Percentiles rank a stretch among this genome's conserved stretches.
phyloP scores from a whole-genome alignment of 371 early-diverging fungal species.

The Syncephalis plumigaleata region DNA sequence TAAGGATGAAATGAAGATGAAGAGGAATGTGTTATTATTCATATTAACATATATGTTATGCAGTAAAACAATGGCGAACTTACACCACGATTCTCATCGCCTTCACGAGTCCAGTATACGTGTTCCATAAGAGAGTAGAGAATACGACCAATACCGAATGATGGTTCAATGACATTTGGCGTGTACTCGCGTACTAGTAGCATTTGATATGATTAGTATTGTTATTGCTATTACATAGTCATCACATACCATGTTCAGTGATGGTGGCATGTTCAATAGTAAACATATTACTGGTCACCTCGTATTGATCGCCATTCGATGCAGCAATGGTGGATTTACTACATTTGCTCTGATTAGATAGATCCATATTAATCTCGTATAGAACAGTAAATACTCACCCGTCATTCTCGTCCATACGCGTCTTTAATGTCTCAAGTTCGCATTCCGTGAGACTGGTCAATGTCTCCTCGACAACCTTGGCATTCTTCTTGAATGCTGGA shows the following conservation, averaged over 20 bases:
- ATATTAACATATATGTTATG: slow-evolving; percentile 1
- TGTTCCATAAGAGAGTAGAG: slow-evolving; percentile 97
- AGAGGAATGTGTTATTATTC: neutral
- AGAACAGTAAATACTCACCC: neutral
- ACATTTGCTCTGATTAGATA: neutral
- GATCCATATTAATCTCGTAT: neutral
- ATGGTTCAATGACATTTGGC: slow-evolving; percentile 99
- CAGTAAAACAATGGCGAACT: neutral
- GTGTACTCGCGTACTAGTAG: slow-evolving; percentile 80
- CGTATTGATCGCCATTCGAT: slow-evolving; percentile 43
- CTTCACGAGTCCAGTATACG: slow-evolving; percentile 81
- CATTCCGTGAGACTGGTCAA: slow-evolving; percentile 41
- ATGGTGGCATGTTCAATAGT: slow-evolving; percentile 50
- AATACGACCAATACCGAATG: slow-evolving; percentile 99
- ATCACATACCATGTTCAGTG: slow-evolving; percentile 51
- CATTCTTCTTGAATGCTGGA: slow-evolving; percentile 79
- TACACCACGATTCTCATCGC: slow-evolving; percentile 67
- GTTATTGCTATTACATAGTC: neutral
- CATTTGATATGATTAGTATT: neutral
- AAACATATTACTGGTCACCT: slow-evolving; percentile 55
- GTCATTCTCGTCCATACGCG: slow-evolving; percentile 23
- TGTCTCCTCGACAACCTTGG: slow-evolving; percentile 71
- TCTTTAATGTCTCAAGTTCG: slow-evolving; percentile 34
- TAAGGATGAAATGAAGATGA: neutral
- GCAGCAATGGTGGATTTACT: slow-evolving; percentile 10